These are phyloP conservation scores for Starmerella sp. DNA, from an alignment of 805 yeast species.

Conservation along the genomic window DNA sequence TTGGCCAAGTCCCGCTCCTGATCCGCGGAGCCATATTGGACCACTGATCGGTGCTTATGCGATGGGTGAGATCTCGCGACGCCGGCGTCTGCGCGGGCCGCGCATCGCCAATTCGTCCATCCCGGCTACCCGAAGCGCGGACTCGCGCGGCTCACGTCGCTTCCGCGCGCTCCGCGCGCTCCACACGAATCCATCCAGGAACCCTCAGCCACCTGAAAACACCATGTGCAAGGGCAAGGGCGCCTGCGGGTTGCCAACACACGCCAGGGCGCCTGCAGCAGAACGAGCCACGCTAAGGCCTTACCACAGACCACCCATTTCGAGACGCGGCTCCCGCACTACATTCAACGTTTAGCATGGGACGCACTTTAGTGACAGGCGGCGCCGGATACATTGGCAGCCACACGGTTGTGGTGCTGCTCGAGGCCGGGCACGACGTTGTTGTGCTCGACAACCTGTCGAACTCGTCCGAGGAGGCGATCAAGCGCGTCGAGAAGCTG, in stretches of 20 bases:
- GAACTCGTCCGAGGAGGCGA: slow-evolving; percentile 57
- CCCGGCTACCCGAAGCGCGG: too few relatives aligned
- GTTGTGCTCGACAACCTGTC: slow-evolving; percentile 61
- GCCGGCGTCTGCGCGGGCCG: too few relatives aligned
- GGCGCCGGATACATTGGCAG: slow-evolving; percentile 85
- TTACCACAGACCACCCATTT: background rate
- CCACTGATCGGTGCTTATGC: too few relatives aligned
- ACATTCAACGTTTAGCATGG: slow-evolving; percentile 32
- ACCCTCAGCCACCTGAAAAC: background rate
- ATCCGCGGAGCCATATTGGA: too few relatives aligned
- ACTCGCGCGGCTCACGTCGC: too few relatives aligned
- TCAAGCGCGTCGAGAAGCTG: slow-evolving; percentile 49
- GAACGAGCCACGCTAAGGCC: background rate
- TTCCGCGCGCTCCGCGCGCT: too few relatives aligned
- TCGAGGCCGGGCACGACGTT: slow-evolving; percentile 52
- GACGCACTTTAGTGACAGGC: slow-evolving; percentile 59
- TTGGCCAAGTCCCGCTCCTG: too few relatives aligned
- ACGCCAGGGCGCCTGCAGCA: background rate
- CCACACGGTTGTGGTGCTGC: slow-evolving; percentile 56
- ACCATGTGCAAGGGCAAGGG: background rate
- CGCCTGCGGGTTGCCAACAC: background rate
- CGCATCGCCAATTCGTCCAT: too few relatives aligned
- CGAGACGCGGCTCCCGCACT: slow-evolving; percentile 1
- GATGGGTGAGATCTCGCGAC: too few relatives aligned
- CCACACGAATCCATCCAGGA: background rate